Percentiles rank a stretch among this genome's conserved stretches.
Evolutionary conservation across 345 rosid species (phyloP).

Genomic region (Pistacia vera): DNA sequence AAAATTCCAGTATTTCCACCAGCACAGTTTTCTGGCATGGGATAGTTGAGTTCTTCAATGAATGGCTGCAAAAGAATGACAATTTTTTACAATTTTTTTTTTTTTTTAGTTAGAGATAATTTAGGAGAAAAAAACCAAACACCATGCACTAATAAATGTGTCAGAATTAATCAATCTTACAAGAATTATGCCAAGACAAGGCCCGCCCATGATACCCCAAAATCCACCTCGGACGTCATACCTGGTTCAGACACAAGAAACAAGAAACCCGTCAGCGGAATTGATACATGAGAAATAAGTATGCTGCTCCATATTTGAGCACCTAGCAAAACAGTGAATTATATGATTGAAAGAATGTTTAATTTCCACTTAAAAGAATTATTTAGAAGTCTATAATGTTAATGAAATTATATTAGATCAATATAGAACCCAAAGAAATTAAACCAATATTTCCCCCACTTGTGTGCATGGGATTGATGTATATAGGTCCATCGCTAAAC

Average conservation of each 20-base stretch:
- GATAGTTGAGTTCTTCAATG: constrained; percentile 81
- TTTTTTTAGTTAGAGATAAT: not conserved
- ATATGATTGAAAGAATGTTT: constrained; percentile 7
- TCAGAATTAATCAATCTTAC: constrained; percentile 48
- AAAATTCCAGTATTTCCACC: constrained; percentile 73
- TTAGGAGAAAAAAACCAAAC: constrained; percentile 1
- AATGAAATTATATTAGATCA: not conserved
- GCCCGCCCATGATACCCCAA: constrained; percentile 85
- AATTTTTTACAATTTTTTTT: not conserved
- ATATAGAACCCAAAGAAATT: too few relatives aligned
- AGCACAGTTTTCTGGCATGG: constrained; percentile 79
- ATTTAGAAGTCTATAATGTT: not conserved
- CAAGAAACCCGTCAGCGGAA: constrained; percentile 18
- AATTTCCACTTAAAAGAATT: not conserved
- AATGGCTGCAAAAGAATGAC: constrained; percentile 57
- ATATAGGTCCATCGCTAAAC: not conserved
- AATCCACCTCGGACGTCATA: constrained; percentile 91
- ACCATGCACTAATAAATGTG: not conserved
- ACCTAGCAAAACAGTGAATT: not conserved
- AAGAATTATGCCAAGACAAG: constrained; percentile 85
- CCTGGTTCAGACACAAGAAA: constrained; percentile 52
- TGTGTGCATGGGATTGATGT: not conserved
- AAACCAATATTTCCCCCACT: not conserved
- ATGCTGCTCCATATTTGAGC: constrained; percentile 8
- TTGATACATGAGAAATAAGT: not conserved